Evolutionary conservation across 2,329 filamentous ascomycete species (phyloP).

Genomic region (Venturia effusa): DNA sequence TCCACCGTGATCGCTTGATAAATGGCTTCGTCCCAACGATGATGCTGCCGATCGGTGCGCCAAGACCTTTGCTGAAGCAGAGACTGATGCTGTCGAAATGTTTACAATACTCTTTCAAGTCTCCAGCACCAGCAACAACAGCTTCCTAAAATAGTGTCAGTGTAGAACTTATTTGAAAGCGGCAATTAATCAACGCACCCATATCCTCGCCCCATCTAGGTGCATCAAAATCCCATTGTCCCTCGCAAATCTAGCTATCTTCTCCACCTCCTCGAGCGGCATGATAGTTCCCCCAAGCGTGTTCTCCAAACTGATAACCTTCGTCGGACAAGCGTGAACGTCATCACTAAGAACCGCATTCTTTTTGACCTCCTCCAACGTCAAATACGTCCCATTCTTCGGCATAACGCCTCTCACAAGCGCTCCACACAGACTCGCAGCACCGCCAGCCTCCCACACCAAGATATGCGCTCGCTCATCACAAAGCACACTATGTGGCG

Average conservation of each 20-base stretch:
- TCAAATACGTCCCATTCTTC: conserved; percentile 61
- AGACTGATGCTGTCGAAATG: conserved; percentile 65
- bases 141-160: conserved; percentile 46
- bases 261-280: conserved; percentile 59
- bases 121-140: conserved; percentile 57
- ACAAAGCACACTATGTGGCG: conserved; percentile 70
- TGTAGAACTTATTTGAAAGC: too few relatives aligned
- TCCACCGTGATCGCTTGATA: conserved; percentile 60
- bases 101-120: conserved; percentile 54
- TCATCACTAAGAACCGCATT: conserved; percentile 56
- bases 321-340: conserved; percentile 69
- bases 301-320: conserved; percentile 75
- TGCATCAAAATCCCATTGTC: conserved; percentile 58
- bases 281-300: conserved; percentile 71
- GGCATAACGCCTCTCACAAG: conserved; percentile 57
- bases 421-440: conserved; percentile 61
- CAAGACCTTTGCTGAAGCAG: conserved; percentile 75
- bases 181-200: conserved; percentile 31
- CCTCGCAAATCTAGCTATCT: conserved; percentile 58
- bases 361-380: conserved; percentile 62
- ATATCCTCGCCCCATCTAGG: conserved; percentile 68
- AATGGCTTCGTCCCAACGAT: conserved; percentile 49
- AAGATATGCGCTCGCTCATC: conserved; percentile 72
- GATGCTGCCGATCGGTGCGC: conserved; percentile 69
- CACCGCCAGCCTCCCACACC: conserved; percentile 57